Percentiles rank a stretch among this genome's conserved stretches.
Evolutionary conservation across 2,329 filamentous ascomycete species (phyloP).

Genomic region (Stromatinia cepivora): DNA sequence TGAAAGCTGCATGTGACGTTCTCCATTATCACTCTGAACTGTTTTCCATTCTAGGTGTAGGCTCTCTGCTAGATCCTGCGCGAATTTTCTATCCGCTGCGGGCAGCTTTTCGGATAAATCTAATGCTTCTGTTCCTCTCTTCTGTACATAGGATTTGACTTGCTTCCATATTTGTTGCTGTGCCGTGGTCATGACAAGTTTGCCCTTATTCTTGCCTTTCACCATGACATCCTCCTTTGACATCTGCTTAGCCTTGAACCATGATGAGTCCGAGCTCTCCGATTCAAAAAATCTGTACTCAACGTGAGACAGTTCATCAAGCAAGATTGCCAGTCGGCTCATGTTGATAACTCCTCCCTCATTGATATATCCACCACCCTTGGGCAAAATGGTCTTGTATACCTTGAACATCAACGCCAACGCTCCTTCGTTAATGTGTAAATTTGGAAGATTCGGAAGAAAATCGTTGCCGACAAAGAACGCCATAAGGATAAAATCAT

Average conservation of each 20-base stretch:
- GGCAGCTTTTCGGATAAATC: conserved; percentile 73
- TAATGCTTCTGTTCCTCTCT: conserved; percentile 62
- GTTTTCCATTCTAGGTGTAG: conserved; percentile 67
- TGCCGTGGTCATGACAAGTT: conserved; percentile 71
- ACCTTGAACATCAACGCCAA: conserved; percentile 95
- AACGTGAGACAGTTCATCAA: conserved; percentile 83
- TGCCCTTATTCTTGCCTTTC: conserved; percentile 61
- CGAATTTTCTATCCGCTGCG: conserved; percentile 87
- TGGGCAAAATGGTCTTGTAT: conserved; percentile 87
- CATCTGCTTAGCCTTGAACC: conserved; percentile 85
- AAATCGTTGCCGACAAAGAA: conserved; percentile 99
- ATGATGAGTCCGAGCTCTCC: conserved; percentile 83
- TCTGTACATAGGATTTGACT: conserved; percentile 79
- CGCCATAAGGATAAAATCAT: conserved; percentile 99
- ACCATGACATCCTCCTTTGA: conserved; percentile 67
- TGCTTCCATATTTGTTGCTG: conserved; percentile 82
- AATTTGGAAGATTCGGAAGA: conserved; percentile 88
- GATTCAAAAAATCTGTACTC: conserved; percentile 92
- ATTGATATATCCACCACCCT: conserved; percentile 92
- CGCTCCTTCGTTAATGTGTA: conserved; percentile 98
- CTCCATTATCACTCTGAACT: conserved; percentile 61
- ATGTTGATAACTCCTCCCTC: conserved; percentile 92
- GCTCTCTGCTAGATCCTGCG: conserved; percentile 78
- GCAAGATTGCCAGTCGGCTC: conserved; percentile 70
- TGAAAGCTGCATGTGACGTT: conserved; percentile 64